A percentile compares a stretch with the other conserved stretches of the same genome.
These are phyloP conservation scores for Fusarium praegraminearum DNA, from an alignment of 2,329 filamentous ascomycete species.

Conservation along the genomic window DNA sequence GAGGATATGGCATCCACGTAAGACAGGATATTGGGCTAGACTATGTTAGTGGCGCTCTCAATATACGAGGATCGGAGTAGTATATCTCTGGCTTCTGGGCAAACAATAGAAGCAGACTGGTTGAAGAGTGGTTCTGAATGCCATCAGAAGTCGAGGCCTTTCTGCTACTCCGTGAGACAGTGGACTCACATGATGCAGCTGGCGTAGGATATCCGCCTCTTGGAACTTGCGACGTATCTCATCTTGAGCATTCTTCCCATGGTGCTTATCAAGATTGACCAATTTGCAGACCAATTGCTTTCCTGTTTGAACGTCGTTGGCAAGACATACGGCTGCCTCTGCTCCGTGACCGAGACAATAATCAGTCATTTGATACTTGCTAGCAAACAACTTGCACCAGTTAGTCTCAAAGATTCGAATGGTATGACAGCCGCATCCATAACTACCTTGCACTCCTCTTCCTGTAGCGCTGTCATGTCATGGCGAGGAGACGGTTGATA, in stretches of 20 bases:
- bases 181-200: slow-evolving; percentile 64
- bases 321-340: slow-evolving; percentile 54
- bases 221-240: slow-evolving; percentile 56
- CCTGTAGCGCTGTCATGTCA: slow-evolving; percentile 49
- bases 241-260: slow-evolving; percentile 43
- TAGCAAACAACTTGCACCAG: slow-evolving; percentile 49
- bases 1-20: slow-evolving; percentile 65
- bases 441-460: slow-evolving; percentile 51
- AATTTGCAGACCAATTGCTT: slow-evolving; percentile 78
- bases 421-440: too few species aligned
- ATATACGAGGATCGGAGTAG: too few species aligned
- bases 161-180: background rate
- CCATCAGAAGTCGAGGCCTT: background rate
- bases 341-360: slow-evolving; percentile 55
- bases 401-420: background rate
- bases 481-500: slow-evolving; percentile 39
- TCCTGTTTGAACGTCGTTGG: slow-evolving; percentile 61
- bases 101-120: background rate
- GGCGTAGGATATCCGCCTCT: slow-evolving; percentile 65
- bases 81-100: background rate
- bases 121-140: background rate
- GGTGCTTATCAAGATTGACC: slow-evolving; percentile 60
- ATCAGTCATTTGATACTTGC: slow-evolving; percentile 51
- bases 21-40: slow-evolving; percentile 66
- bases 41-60: slow-evolving; percentile 23